Evolutionary conservation across 371 early-diverging fungal genomes (phyloP).

Genomic region (Funneliformis caledonium): DNA sequence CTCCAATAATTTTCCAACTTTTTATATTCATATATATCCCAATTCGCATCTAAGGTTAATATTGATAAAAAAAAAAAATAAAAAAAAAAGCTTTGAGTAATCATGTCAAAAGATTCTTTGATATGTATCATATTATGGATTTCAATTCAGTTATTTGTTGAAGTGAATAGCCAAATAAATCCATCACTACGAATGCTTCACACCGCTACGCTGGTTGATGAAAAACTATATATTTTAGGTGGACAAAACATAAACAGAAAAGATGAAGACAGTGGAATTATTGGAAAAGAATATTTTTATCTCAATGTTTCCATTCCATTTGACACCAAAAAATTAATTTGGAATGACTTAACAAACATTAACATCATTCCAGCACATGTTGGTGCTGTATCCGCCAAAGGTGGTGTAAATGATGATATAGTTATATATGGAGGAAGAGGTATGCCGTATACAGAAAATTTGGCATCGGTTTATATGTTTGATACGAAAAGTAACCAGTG

Average conservation of each 20-base stretch:
- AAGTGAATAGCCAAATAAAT: not conserved
- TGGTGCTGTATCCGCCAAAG: no score
- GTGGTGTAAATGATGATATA: no score
- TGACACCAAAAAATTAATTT: not conserved
- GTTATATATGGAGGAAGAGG: no score
- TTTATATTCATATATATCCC: no score
- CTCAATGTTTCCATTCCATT: not conserved
- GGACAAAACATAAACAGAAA: not conserved
- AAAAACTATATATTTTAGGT: slow-evolving; percentile 1
- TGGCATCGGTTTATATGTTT: no score
- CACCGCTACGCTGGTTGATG: not conserved
- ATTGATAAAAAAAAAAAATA: no score
- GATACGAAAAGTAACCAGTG: no score
- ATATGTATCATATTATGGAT: not conserved
- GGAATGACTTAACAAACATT: not conserved
- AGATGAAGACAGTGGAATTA: not conserved
- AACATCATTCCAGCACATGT: not conserved
- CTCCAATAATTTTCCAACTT: no score
- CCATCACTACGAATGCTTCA: not conserved
- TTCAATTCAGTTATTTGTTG: not conserved
- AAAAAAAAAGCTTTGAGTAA: no score
- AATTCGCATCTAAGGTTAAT: no score
- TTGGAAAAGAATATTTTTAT: not conserved
- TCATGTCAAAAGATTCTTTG: no score
- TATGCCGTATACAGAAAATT: no score